These are phyloP conservation scores for Polygonum maritimum DNA, from an alignment of 148 eudicot genomes.

Conservation along the genomic window DNA sequence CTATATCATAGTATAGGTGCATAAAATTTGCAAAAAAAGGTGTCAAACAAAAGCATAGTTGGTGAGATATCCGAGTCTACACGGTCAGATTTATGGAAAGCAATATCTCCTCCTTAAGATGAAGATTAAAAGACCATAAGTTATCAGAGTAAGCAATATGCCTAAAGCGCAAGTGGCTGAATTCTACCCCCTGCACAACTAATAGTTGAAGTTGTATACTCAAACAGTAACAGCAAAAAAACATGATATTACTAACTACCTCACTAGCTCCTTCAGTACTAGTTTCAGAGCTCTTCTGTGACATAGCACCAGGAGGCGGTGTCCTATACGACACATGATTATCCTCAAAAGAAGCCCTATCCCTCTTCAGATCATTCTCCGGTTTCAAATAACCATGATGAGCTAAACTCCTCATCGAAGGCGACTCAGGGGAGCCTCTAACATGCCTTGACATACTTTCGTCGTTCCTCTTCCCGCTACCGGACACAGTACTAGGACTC, in stretches of 20 bases:
- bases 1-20: not conserved
- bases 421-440: constrained; percentile 48
- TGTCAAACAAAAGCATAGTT: not conserved
- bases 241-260: constrained; percentile 14
- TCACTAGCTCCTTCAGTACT: constrained; percentile 44
- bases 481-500: constrained; percentile 29
- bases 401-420: constrained; percentile 29
- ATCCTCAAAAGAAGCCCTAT: constrained; percentile 40
- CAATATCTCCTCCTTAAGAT: not conserved
- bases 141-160: not conserved
- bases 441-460: constrained; percentile 34
- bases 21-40: not conserved
- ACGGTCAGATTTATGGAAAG: not conserved
- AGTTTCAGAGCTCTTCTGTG: constrained; percentile 32
- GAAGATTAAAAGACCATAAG: not conserved
- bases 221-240: constrained; percentile 6
- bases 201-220: not conserved
- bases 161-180: not conserved
- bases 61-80: not conserved
- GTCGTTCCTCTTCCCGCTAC: constrained; percentile 28
- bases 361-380: constrained; percentile 48
- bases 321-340: constrained; percentile 38
- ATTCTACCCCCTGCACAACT: not conserved
- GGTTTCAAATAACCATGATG: constrained; percentile 26
- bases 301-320: constrained; percentile 35